Evolutionary conservation across 2,329 filamentous ascomycete species (phyloP), one percentile per base, ranked within the genome.

Genomic region (Neofusicoccum ribis): DNA sequence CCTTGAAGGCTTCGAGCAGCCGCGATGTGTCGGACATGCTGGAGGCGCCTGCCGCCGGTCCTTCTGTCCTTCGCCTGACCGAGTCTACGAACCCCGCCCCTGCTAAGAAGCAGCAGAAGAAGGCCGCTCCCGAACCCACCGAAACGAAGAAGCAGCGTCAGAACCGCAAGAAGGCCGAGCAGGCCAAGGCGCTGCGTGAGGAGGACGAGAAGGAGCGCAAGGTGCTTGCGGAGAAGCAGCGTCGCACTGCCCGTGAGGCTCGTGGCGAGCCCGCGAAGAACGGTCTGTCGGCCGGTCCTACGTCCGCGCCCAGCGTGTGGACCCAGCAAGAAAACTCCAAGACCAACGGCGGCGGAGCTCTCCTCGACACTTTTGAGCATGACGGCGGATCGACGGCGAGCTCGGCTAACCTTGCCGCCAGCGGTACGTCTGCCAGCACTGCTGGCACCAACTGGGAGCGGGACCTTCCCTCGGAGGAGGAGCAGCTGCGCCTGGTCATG

Each of bases 131-230:
- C 61, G 67, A 69, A 23, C 67, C 86, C 56, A 86, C 85, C 17
- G 91, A 97, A 83, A 91, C 90, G 20, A 97, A 97, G 89, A 97
- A 97, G 84, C 92, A 96, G 82, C 89, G 93, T 67, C 93, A 97
- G 82, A 95, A 97, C 81, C 87, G 89, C 70, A 88, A 90, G 82
- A 97, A 97, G 87, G 88, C 86, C 43, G 93, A 97, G 79, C 89
- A 88, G 65, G 88, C 88, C 72, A 95, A 92, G 83, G 82, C 84
- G 36, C 84, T 86, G 65, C 88, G 91, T 36, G 89, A 93, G 74
- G 90, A 91, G 71, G 87, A 90, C 0, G 93, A 97, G 80, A 86
- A 88, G 74, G 85, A 91, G 73, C 89, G 93, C 73, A 91, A 92
- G 81, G 81, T 82, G 43, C 83, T 91, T 67, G 83, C 91, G 72